These are phyloP conservation scores for Nicotiana noctiflora DNA, from an alignment of 257 asterid genomes.

Conservation along the genomic window DNA sequence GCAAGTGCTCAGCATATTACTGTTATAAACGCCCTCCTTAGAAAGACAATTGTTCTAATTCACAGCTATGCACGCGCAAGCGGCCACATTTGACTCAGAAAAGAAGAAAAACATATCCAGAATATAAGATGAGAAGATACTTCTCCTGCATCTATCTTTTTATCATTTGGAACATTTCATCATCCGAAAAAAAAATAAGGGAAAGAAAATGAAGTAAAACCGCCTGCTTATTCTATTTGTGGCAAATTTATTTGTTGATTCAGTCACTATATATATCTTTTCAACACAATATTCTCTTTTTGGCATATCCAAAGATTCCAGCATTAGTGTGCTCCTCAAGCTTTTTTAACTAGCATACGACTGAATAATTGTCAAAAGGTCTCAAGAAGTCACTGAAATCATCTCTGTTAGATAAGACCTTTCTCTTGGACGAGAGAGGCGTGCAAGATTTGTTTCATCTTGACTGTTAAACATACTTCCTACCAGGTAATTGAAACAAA, in stretches of 20 bases:
- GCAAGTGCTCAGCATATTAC: background rate
- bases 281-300: background rate
- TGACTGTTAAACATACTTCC: background rate
- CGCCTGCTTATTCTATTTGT: background rate
- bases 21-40: background rate
- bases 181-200: background rate
- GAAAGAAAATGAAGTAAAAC: background rate
- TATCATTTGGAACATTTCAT: constrained; percentile 7
- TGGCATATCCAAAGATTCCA: constrained; percentile 1
- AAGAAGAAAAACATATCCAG: background rate
- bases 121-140: background rate
- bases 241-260: background rate
- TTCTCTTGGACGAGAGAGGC: background rate
- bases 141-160: background rate
- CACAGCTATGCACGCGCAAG: background rate
- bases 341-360: background rate
- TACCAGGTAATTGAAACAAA: background rate
- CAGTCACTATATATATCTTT: background rate
- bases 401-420: background rate
- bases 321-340: background rate
- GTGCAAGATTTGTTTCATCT: background rate
- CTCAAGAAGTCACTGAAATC: background rate
- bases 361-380: background rate
- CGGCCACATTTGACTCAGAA: background rate
- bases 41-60: background rate